These are phyloP conservation scores for Elsinoe australis DNA, from an alignment of 2,329 filamentous ascomycete genomes.

Conservation along the genomic window DNA sequence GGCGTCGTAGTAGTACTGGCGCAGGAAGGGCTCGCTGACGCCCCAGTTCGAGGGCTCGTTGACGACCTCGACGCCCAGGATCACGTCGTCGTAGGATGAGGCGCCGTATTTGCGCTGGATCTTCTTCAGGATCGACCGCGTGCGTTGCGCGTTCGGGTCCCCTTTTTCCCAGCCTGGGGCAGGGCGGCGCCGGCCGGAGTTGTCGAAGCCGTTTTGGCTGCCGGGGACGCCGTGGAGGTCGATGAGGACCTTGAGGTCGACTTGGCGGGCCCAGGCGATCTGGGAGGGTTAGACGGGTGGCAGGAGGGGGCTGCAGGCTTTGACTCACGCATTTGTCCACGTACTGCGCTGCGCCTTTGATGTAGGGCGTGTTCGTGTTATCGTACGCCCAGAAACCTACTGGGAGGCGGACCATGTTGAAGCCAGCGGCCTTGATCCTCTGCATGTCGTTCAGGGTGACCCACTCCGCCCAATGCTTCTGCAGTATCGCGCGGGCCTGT, in stretches of 20 bases:
- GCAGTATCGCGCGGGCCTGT: conserved; percentile 20
- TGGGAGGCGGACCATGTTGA: conserved; percentile 22
- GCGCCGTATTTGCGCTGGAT: conserved; percentile 24
- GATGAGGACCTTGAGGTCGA: conserved; percentile 24
- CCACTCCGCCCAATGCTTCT: conserved; percentile 31
- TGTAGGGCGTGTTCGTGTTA: conserved; percentile 23
- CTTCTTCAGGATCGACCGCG: conserved; percentile 23
- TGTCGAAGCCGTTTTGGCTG: conserved; percentile 23
- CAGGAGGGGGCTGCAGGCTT: no score
- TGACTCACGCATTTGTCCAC: conserved; percentile 3
- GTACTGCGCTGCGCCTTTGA: conserved; percentile 7
- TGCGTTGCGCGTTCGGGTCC: conserved; percentile 26
- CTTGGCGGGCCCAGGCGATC: conserved; percentile 24
- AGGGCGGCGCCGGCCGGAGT: conserved; percentile 26
- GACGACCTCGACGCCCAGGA: conserved; percentile 23
- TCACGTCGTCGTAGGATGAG: conserved; percentile 21
- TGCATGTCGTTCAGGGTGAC: conserved; percentile 47
- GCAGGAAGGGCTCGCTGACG: conserved; percentile 39
- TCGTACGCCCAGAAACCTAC: conserved; percentile 26
- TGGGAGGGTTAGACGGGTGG: no score
- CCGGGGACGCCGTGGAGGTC: conserved; percentile 25
- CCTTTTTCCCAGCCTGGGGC: conserved; percentile 21
- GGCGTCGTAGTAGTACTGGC: conserved; percentile 50
- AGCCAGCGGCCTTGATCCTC: conserved; percentile 30
- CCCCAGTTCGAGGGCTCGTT: conserved; percentile 36